Conservation (phyloP, 176 grass and related monocot genomes). For the Eleusine coracana region DNA sequence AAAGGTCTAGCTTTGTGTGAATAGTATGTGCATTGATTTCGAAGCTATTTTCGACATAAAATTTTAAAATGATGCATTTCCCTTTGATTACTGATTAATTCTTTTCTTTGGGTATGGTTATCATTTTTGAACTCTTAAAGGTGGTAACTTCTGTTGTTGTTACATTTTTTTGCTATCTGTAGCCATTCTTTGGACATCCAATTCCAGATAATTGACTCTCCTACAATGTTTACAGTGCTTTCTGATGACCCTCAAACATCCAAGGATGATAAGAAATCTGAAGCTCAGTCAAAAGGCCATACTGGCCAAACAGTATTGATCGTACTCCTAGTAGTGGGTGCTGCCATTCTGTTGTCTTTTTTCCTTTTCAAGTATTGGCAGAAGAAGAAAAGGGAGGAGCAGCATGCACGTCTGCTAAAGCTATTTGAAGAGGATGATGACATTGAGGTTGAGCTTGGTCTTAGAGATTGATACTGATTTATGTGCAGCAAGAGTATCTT, state of each 20-base stretch:
- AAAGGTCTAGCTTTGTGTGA: not conserved
- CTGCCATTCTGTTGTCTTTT: slow-evolving; percentile 54
- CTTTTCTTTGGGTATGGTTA: not conserved
- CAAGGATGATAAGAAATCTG: slow-evolving; percentile 57
- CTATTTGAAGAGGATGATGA: slow-evolving; percentile 92
- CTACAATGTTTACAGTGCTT: slow-evolving; percentile 53
- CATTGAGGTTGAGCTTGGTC: slow-evolving; percentile 78
- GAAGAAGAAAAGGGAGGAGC: slow-evolving; percentile 94
- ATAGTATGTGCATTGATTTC: not conserved
- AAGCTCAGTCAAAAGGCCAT: slow-evolving; percentile 56
- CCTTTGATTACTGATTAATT: not conserved
- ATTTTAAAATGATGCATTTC: not conserved
- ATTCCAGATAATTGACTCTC: slow-evolving; percentile 36
- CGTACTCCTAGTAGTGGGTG: slow-evolving; percentile 60
- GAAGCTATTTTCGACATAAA: not conserved
- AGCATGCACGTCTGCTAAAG: slow-evolving; percentile 83
- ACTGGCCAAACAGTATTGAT: slow-evolving; percentile 67
- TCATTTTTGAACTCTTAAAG: slow-evolving; percentile 6
- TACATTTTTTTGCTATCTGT: not conserved
- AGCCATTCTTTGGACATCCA: not conserved
- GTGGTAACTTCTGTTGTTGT: not conserved
- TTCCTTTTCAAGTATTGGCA: slow-evolving; percentile 94
- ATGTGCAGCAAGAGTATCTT: slow-evolving; percentile 60
- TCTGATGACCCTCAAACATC: slow-evolving; percentile 60
- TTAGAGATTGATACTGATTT: slow-evolving; percentile 64